A percentile compares a stretch with the other conserved stretches of the same genome.
These are phyloP conservation scores for Cyclotella atomus DNA, from an alignment of 108 stramenopile genomes.

Conservation along the genomic window DNA sequence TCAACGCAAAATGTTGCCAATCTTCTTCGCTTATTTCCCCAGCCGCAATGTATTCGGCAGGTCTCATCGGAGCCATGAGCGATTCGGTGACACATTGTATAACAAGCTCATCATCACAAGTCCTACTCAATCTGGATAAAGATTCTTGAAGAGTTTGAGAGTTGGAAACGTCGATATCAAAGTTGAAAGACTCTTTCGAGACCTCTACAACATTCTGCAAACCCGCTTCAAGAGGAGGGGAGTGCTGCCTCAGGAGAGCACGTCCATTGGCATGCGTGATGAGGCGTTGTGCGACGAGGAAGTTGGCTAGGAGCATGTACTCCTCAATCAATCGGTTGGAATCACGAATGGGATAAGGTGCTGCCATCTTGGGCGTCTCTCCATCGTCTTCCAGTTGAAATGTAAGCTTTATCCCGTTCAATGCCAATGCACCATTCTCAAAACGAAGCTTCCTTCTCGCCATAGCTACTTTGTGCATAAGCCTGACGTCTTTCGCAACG, in stretches of 20 bases:
- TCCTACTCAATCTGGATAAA: constrained; percentile 64
- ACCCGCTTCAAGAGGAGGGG: constrained; percentile 63
- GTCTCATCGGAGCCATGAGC: constrained; percentile 89
- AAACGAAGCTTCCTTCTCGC: constrained; percentile 84
- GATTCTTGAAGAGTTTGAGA: constrained; percentile 84
- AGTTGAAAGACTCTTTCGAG: constrained; percentile 61
- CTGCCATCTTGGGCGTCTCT: constrained; percentile 80
- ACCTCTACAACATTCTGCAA: constrained; percentile 71
- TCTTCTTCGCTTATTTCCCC: constrained; percentile 59
- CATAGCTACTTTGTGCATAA: constrained; percentile 90
- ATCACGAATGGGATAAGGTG: constrained; percentile 91
- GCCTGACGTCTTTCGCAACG: constrained; percentile 87
- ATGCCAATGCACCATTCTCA: constrained; percentile 87
- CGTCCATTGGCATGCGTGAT: constrained; percentile 81
- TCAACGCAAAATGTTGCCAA: constrained; percentile 93
- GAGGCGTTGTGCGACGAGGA: constrained; percentile 92
- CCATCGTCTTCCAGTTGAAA: constrained; percentile 91
- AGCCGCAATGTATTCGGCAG: constrained; percentile 91
- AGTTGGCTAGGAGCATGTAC: constrained; percentile 98
- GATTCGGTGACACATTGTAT: constrained; percentile 86
- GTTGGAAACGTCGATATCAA: constrained; percentile 67
- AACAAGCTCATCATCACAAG: constrained; percentile 72
- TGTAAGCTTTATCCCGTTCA: constrained; percentile 90
- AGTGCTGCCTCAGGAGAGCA: constrained; percentile 84
- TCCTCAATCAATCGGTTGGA: constrained; percentile 95